Percentiles rank a stretch among this genome's conserved stretches.
Evolutionary conservation across 495 filamentous ascomycete genomes (phyloP).

Genomic region (Trypethelium eluteriae): DNA sequence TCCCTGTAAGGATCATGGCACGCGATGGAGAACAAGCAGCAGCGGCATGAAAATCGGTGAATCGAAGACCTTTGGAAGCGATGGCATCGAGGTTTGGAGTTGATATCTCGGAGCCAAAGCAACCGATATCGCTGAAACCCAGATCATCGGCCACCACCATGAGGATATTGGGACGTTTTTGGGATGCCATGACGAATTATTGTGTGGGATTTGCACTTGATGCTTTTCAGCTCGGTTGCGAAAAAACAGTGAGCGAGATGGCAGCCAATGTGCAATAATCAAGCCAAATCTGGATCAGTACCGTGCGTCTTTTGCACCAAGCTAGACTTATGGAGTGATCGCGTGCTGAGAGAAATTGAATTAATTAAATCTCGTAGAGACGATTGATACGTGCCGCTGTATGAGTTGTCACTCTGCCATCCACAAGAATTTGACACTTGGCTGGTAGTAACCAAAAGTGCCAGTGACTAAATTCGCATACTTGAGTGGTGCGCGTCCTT

Average conservation of each 20-base stretch:
- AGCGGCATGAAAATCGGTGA: slow-evolving; percentile 57
- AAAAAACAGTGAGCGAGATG: no score
- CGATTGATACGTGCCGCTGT: no score
- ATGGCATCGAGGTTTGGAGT: slow-evolving; percentile 55
- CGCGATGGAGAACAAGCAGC: slow-evolving; percentile 58
- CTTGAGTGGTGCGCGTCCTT: neutral
- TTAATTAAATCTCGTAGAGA: no score
- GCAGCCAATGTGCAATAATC: no score
- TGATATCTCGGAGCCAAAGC: slow-evolving; percentile 56
- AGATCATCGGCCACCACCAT: slow-evolving; percentile 57
- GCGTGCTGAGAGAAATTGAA: no score
- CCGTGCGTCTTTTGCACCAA: no score
- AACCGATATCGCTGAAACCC: slow-evolving; percentile 54
- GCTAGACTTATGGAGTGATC: no score
- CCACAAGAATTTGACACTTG: no score
- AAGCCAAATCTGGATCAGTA: no score
- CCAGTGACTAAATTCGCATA: neutral
- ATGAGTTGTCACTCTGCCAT: no score
- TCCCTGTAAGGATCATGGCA: slow-evolving; percentile 50
- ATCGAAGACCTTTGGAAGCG: slow-evolving; percentile 47
- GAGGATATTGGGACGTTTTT: slow-evolving; percentile 55
- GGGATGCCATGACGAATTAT: slow-evolving; percentile 8
- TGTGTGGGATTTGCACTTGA: neutral
- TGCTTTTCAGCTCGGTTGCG: no score
- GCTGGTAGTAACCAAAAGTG: no score